A percentile compares a stretch with the other conserved stretches of the same genome.
Evolutionary conservation across 805 yeast genomes (phyloP).

Genomic region (Wickerhamiella siamensis): DNA sequence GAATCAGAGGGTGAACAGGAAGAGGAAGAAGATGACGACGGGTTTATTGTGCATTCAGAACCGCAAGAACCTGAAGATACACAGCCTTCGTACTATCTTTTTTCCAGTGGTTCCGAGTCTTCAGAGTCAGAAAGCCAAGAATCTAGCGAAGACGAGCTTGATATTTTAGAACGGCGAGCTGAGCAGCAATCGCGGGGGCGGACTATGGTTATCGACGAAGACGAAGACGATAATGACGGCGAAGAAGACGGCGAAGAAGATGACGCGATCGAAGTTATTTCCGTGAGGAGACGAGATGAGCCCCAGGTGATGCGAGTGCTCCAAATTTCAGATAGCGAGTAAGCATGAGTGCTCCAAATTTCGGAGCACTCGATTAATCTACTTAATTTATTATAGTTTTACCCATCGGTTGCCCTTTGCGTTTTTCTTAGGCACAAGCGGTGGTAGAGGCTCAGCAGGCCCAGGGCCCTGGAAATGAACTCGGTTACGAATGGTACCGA

Average conservation of each 20-base stretch:
- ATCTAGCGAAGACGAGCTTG: slow-evolving; percentile 7
- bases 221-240: neutral
- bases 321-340: neutral
- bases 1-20: too few relatives aligned
- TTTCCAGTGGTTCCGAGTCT: slow-evolving; percentile 2
- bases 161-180: neutral
- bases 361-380: neutral
- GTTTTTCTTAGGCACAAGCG: neutral
- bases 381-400: neutral
- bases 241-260: neutral
- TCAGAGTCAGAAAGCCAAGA: neutral
- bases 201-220: slow-evolving; percentile 5
- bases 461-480: slow-evolving; percentile 16
- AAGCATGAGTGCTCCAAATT: neutral
- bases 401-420: too few relatives aligned
- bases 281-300: slow-evolving; percentile 1
- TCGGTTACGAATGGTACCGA: slow-evolving; percentile 32
- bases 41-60: neutral
- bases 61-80: neutral
- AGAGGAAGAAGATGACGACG: neutral
- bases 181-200: neutral
- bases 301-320: neutral
- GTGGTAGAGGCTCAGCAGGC: neutral
- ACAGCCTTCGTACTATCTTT: neutral
- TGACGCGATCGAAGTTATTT: neutral